phyloP scores from a whole-genome alignment of 2,329 filamentous ascomycete genomes.

The Diaporthe nobilis region DNA sequence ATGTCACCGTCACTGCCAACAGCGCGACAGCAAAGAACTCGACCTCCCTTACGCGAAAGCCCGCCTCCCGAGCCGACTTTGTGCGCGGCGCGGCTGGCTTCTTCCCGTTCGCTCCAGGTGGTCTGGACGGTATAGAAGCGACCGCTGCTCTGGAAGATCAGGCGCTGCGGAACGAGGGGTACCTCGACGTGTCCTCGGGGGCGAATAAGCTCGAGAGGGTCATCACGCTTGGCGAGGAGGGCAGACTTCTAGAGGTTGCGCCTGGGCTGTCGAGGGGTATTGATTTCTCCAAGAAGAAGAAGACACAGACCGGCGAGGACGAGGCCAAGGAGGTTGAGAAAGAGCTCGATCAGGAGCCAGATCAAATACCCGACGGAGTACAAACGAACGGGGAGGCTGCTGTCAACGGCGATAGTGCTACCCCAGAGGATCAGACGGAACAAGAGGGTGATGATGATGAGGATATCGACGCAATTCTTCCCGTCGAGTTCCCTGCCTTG shows the following conservation, averaged over 20 bases:
- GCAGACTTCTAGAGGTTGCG: conserved; percentile 83
- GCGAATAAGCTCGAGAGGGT: conserved; percentile 81
- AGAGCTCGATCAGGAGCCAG: conserved; percentile 65
- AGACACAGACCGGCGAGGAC: conserved; percentile 68
- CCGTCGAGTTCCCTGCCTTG: conserved; percentile 92
- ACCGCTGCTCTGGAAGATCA: conserved; percentile 88
- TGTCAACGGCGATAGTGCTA: conserved; percentile 38
- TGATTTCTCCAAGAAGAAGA: conserved; percentile 75
- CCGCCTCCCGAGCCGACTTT: conserved; percentile 89
- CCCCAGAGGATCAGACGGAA: conserved; percentile 51
- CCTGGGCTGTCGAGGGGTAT: conserved; percentile 88
- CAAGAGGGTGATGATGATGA: conserved; percentile 64
- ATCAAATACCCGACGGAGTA: conserved; percentile 51
- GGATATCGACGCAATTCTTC: conserved; percentile 87
- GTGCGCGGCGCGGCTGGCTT: conserved; percentile 93
- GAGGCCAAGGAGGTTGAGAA: conserved; percentile 80
- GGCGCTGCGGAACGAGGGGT: conserved; percentile 66
- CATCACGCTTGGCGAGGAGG: conserved; percentile 84
- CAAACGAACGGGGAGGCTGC: conserved; percentile 46
- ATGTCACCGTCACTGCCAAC: conserved; percentile 91
- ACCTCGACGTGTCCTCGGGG: conserved; percentile 57
- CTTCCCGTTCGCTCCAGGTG: conserved; percentile 93
- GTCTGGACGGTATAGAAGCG: conserved; percentile 87
- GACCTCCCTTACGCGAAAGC: conserved; percentile 88
- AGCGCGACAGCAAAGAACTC: conserved; percentile 96